Evolutionary conservation across 192 early-diverging fungal species (phyloP).

Genomic region (Kappamyces sp.): DNA sequence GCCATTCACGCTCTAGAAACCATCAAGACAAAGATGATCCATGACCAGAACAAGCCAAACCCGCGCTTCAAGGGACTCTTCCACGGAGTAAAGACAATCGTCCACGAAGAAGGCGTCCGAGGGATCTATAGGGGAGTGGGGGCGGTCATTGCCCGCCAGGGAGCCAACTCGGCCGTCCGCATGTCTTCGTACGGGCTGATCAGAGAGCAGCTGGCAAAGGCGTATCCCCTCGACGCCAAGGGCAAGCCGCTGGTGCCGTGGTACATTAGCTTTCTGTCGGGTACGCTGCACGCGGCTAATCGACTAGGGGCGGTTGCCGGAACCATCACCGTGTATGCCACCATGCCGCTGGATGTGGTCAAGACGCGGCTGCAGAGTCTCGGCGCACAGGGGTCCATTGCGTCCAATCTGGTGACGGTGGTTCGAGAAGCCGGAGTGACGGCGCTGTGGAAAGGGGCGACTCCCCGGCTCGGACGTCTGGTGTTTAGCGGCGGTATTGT

Average conservation of each 20-base stretch:
- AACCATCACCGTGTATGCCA: conserved; percentile 88
- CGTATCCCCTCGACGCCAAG: conserved; percentile 34
- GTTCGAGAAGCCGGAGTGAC: conserved; percentile 68
- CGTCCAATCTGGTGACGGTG: conserved; percentile 68
- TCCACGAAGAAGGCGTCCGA: conserved; percentile 64
- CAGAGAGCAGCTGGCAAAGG: conserved; percentile 44
- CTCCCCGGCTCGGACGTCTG: conserved; percentile 79
- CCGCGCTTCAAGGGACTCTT: conserved; percentile 74
- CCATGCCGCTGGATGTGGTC: conserved; percentile 96
- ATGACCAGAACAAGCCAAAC: conserved; percentile 69
- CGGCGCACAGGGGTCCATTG: conserved; percentile 58
- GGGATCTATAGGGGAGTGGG: conserved; percentile 88
- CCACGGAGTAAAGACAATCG: conserved; percentile 62
- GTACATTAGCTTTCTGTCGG: conserved; percentile 42
- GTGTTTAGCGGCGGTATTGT: conserved; percentile 84
- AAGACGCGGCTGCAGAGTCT: conserved; percentile 96
- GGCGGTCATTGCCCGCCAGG: conserved; percentile 90
- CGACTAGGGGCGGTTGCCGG: conserved; percentile 79
- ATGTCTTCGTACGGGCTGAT: conserved; percentile 80
- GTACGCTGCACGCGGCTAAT: conserved; percentile 46
- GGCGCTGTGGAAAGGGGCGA: conserved; percentile 94
- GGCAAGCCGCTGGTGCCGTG: conserved; percentile 32
- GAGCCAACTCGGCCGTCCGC: conserved; percentile 90
- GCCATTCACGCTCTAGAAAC: conserved; percentile 63
- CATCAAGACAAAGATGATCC: conserved; percentile 96